phyloP scores from a whole-genome alignment of 805 yeast genomes.

The Saturnispora hagleri region DNA sequence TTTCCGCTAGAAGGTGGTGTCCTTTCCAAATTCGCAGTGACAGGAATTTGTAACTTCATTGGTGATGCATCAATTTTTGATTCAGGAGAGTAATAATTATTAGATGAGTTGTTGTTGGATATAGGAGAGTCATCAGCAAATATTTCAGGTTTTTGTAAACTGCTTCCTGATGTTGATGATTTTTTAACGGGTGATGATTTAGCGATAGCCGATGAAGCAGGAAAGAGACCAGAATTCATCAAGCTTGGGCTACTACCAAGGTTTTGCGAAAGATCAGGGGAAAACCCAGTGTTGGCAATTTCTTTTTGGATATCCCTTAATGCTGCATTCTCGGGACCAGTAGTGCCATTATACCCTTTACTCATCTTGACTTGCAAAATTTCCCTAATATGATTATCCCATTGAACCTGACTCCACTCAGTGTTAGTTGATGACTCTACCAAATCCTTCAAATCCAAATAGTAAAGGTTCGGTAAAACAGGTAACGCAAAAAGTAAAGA shows the following conservation, averaged over 20 bases:
- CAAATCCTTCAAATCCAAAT: constrained; percentile 56
- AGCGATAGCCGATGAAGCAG: constrained; percentile 1
- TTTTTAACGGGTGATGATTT: neutral
- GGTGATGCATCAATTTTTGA: neutral
- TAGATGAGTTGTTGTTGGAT: neutral
- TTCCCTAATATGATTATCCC: constrained; percentile 50
- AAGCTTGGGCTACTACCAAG: constrained; percentile 9
- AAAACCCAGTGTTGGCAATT: neutral
- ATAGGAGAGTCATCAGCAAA: neutral
- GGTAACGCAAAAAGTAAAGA: constrained; percentile 78
- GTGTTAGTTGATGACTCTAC: constrained; percentile 24
- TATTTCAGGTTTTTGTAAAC: neutral
- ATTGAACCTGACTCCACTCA: constrained; percentile 48
- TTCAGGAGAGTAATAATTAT: neutral
- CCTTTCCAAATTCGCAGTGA: neutral
- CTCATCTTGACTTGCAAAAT: constrained; percentile 43
- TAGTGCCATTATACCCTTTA: constrained; percentile 69
- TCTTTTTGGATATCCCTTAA: constrained; percentile 19
- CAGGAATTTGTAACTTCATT: neutral
- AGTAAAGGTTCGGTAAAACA: constrained; percentile 67
- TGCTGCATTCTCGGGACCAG: constrained; percentile 49
- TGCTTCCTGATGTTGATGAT: neutral
- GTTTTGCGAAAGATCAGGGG: constrained; percentile 6
- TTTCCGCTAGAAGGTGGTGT: neutral
- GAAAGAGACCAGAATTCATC: neutral